Conservation (phyloP, 495 filamentous ascomycete genomes). For the Neurospora discreta region DNA sequence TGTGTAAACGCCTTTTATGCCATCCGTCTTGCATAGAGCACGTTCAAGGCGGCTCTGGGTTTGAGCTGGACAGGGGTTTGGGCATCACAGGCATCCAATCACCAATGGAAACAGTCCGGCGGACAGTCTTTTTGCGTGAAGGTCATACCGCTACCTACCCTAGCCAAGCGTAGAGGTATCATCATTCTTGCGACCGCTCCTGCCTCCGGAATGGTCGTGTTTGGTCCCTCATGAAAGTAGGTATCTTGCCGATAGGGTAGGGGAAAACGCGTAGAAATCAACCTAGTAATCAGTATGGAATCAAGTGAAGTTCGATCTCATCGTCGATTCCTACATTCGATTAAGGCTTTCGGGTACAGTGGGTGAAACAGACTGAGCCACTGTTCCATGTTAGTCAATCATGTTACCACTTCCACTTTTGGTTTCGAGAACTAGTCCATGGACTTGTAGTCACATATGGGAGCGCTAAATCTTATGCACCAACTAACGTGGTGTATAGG, state of each 20-base stretch:
- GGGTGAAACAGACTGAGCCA: neutral
- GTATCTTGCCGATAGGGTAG: neutral
- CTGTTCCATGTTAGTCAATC: neutral
- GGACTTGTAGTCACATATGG: neutral
- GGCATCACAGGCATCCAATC: constrained; percentile 13
- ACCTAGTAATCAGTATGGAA: neutral
- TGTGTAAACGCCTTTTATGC: constrained; percentile 2
- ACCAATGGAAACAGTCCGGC: constrained; percentile 12
- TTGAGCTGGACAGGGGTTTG: constrained; percentile 25
- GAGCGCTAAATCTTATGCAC: too few species aligned
- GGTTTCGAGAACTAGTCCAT: neutral
- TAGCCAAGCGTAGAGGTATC: constrained; percentile 14
- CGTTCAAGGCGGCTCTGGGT: constrained; percentile 18
- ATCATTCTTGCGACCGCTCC: neutral
- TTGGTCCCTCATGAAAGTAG: neutral
- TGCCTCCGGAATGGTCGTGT: neutral
- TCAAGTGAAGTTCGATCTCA: neutral
- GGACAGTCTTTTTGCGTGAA: constrained; percentile 13
- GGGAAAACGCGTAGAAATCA: neutral
- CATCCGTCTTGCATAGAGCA: constrained; percentile 6
- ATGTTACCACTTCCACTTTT: neutral
- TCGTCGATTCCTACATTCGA: neutral
- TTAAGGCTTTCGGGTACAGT: neutral
- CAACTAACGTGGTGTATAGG: too few species aligned
- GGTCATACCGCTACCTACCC: constrained; percentile 3